These are phyloP conservation scores for Vaccinium vitisidaea DNA, from an alignment of 148 eudicot species.

Conservation along the genomic window DNA sequence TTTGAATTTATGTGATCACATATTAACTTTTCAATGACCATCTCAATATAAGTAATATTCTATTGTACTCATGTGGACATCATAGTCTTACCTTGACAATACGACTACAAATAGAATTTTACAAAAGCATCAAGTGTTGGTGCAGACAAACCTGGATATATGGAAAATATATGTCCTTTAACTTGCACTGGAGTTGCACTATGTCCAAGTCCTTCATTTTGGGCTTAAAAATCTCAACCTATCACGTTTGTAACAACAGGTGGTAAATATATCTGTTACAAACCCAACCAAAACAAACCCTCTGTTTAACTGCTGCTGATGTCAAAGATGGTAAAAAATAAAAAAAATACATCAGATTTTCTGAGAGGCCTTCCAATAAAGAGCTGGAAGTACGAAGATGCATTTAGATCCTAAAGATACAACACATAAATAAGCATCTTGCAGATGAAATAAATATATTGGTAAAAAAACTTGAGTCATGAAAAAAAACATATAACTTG, in stretches of 20 bases:
- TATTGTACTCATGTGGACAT: not conserved
- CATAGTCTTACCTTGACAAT: not conserved
- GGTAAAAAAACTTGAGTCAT: not conserved
- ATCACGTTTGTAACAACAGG: conserved; percentile 12
- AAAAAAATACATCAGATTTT: not conserved
- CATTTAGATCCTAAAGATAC: not conserved
- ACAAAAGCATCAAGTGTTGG: not conserved
- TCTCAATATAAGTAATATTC: not conserved
- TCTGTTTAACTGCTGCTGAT: not conserved
- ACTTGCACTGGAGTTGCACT: conserved; percentile 46
- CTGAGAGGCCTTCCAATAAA: not conserved
- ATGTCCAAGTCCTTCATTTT: conserved; percentile 41
- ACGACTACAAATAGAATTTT: not conserved
- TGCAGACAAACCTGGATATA: conserved; percentile 62
- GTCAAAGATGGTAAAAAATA: not conserved
- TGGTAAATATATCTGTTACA: not conserved
- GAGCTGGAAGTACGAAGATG: not conserved
- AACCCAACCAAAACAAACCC: not conserved
- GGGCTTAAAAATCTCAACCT: conserved; percentile 62
- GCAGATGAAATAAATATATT: not conserved
- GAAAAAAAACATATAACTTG: not conserved
- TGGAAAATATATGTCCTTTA: conserved; percentile 85
- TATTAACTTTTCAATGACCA: not conserved
- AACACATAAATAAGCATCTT: not conserved
- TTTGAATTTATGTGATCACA: not conserved